These are phyloP conservation scores for Leccinum boreale DNA, from an alignment of 768 basidiomycete species.

Conservation along the genomic window DNA sequence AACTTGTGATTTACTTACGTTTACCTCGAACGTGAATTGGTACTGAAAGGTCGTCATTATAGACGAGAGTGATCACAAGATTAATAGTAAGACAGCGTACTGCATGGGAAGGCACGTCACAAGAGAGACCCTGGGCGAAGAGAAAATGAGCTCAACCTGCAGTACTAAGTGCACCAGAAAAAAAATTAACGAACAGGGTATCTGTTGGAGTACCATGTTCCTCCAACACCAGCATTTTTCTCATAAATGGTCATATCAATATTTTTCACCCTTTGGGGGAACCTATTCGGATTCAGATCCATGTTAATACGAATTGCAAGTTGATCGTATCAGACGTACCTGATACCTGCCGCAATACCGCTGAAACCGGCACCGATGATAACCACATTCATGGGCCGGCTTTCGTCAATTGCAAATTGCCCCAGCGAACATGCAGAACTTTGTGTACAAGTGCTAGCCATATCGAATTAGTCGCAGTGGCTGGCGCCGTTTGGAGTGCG, in stretches of 20 bases:
- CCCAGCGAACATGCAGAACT: slow-evolving; percentile 26
- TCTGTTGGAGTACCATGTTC: slow-evolving; percentile 56
- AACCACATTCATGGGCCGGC: slow-evolving; percentile 51
- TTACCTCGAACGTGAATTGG: slow-evolving; percentile 55
- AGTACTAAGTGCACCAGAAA: neutral
- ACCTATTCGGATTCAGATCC: slow-evolving; percentile 29
- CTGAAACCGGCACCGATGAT: slow-evolving; percentile 59
- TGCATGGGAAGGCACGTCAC: slow-evolving; percentile 57
- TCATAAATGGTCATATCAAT: slow-evolving; percentile 58
- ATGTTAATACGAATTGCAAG: neutral
- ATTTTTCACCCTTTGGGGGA: slow-evolving; percentile 51
- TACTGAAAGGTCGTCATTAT: slow-evolving; percentile 40
- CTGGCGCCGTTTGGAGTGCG: neutral
- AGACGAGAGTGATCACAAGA: neutral
- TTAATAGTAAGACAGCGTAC: slow-evolving; percentile 30
- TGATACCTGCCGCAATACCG: slow-evolving; percentile 57
- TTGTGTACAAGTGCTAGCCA: neutral
- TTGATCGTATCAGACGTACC: slow-evolving; percentile 30
- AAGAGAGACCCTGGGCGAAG: slow-evolving; percentile 45
- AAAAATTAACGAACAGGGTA: slow-evolving; percentile 42
- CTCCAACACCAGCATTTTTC: slow-evolving; percentile 55
- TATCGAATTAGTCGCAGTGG: neutral
- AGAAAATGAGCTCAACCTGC: neutral
- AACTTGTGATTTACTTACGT: slow-evolving; percentile 30
- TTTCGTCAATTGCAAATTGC: slow-evolving; percentile 49